phyloP scores from a whole-genome alignment of 257 asterid species.

The Striga asiatica region DNA sequence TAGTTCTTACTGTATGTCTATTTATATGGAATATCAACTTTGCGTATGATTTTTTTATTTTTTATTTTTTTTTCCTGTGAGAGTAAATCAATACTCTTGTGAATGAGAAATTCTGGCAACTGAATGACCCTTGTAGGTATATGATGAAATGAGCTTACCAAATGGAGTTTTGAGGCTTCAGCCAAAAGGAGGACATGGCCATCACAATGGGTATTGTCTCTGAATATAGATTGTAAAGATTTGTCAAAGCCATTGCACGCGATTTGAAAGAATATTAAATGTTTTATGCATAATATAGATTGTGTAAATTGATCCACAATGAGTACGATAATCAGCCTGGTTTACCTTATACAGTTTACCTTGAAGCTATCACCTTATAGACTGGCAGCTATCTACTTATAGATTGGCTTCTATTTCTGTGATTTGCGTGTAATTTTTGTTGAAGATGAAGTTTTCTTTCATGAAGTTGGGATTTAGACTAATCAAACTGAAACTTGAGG shows the following conservation, averaged over 20 bases:
- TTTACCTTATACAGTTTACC: background rate
- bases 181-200: constrained; percentile 96
- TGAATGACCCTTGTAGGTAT: constrained; percentile 32
- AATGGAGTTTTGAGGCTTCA: constrained; percentile 91
- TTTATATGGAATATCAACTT: too few relatives aligned
- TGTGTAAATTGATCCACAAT: background rate
- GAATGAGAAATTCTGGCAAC: background rate
- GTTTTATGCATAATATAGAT: background rate
- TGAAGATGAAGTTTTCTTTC: background rate
- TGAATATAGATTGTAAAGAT: background rate
- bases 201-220: constrained; percentile 78
- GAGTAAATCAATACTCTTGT: constrained; percentile 1
- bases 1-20: constrained; percentile 14
- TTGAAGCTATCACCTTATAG: too few relatives aligned
- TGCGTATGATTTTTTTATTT: background rate
- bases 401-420: background rate
- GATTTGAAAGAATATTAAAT: background rate
- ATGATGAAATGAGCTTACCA: constrained; percentile 94
- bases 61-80: background rate
- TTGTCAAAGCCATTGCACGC: background rate
- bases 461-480: too few relatives aligned
- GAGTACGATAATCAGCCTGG: background rate
- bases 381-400: background rate
- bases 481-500: too few relatives aligned
- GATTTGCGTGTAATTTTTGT: background rate